Conservation (phyloP, 2,329 filamentous ascomycete genomes). For the Trichoderma asperellum region DNA sequence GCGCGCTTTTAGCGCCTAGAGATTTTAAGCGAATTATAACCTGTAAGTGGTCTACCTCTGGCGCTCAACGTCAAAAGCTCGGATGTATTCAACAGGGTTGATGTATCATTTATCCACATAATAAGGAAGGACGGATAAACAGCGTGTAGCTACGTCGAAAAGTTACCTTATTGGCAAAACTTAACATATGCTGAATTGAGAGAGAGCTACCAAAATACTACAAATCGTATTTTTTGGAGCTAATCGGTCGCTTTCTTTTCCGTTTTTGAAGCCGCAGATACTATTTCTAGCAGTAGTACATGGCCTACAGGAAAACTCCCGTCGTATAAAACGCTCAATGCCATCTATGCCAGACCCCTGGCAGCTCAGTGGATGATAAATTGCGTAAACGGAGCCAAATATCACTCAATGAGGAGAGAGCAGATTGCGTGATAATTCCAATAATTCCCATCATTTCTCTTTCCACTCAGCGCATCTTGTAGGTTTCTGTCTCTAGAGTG, state of each 20-base stretch:
- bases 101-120: background rate
- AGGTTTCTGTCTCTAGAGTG: background rate
- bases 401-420: conserved; percentile 22
- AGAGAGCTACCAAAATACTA: background rate
- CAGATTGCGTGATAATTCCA: conserved; percentile 9
- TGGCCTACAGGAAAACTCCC: background rate
- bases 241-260: background rate
- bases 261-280: background rate
- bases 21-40: background rate
- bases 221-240: background rate
- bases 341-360: background rate
- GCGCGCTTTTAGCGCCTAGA: background rate
- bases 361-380: background rate
- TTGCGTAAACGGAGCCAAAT: conserved; percentile 12
- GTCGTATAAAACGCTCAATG: background rate
- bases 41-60: background rate
- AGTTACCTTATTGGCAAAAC: background rate
- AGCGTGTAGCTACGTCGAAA: background rate
- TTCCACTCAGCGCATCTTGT: background rate
- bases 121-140: background rate
- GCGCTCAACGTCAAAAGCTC: background rate
- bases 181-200: background rate
- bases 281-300: background rate
- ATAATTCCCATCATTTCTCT: background rate
- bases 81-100: background rate